Evolutionary conservation across 2,329 filamentous ascomycete genomes (phyloP).

Genomic region (Diaporthe amygdali): DNA sequence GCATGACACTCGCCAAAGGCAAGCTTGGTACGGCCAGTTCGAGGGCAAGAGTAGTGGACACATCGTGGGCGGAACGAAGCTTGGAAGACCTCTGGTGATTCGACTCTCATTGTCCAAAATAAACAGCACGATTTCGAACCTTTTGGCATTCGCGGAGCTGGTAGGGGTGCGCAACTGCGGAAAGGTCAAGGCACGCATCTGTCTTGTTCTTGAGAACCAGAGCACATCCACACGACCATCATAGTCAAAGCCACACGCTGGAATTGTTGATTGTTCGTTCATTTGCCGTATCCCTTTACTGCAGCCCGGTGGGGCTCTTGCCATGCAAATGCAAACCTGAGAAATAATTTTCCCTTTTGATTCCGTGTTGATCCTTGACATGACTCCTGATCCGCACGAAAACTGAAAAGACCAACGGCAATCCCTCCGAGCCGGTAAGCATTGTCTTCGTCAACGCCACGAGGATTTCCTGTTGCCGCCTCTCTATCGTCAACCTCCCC

Average conservation of each 20-base stretch:
- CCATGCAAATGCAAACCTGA: conserved; percentile 54
- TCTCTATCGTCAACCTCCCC: conserved; percentile 21
- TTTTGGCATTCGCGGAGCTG: neutral
- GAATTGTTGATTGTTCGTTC: conserved; percentile 46
- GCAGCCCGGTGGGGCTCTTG: conserved; percentile 46
- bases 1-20: neutral
- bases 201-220: neutral
- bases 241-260: conserved; percentile 27
- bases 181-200: neutral
- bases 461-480: conserved; percentile 21
- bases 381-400: conserved; percentile 35
- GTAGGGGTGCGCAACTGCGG: neutral
- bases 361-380: conserved; percentile 28
- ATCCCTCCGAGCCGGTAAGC: conserved; percentile 17
- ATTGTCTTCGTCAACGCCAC: conserved; percentile 21
- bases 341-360: conserved; percentile 43
- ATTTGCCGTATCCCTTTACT: conserved; percentile 59
- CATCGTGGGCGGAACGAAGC: neutral
- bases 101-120: neutral
- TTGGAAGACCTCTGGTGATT: neutral
- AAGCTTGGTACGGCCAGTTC: neutral
- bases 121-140: neutral
- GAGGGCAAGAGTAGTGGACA: neutral
- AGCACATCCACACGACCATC: neutral
- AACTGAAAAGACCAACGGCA: conserved; percentile 25